Evolutionary conservation across 176 grass and related monocot species (phyloP), one percentile per base, ranked within the genome.

Genomic region (Panicum miliaceum): DNA sequence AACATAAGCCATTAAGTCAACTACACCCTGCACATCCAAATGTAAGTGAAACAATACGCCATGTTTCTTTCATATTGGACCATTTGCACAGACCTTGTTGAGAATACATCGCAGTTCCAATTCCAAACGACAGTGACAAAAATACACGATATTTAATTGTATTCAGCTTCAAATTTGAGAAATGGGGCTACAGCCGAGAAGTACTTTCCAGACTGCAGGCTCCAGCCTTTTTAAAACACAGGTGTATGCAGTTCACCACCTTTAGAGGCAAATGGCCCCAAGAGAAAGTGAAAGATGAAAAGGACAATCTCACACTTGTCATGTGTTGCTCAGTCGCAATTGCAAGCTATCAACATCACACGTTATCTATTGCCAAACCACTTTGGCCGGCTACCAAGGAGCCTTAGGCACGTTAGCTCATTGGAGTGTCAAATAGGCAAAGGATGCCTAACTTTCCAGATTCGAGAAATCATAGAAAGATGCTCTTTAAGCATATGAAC

Each of bases 281-380:
- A 34, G 61, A 81, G 52, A 84, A 83, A 80, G 56, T 53, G 62
- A 63, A 22, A 80, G 25, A 56, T 63, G 65, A 45, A 64, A 84
- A 23, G 63, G 60, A 80, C 23, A 65, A 75, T 61, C 75, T 80
- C n/a, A 74, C 34, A 74, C 68, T 68, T 68, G 23, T 73, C 80
- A 80, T 42, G 50, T 71, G 41, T 43, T 67, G 67, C 46, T 45
- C 51, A 5, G 38, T 61, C 16, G 34, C 29, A 34, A 23, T 48
- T 18, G 10, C 40, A 80, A 68, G 75, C 34, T 87, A 76, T 84
- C 80, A 75, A 52, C 48, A 80, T 80, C 89, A 61, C 51, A 79
- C 37, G 11, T 50, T 79, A 68, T 73, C 82, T 80, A 52, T 80
- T 84, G 67, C 20, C 25, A 87, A 66, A 56, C 68, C 38, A 83